Evolutionary conservation across 306 rosid species (phyloP).

Genomic region (Citrullus colocynthis): DNA sequence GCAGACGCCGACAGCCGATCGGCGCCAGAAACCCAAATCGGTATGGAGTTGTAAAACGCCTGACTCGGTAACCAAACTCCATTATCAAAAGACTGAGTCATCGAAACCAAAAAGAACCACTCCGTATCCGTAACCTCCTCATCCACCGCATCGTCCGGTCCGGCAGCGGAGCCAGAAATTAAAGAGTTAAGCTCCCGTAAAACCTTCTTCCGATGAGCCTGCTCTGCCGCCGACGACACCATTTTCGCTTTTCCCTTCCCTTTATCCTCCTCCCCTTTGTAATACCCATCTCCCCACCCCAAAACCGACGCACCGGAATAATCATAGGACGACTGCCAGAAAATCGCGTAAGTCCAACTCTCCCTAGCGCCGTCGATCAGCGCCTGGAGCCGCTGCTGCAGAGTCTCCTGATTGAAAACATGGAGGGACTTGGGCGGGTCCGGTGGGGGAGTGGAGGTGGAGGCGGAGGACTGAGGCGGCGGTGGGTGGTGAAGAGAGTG

Average conservation of each 20-base stretch:
- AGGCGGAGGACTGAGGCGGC: constrained; percentile 35
- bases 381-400: constrained; percentile 78
- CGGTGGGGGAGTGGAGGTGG: constrained; percentile 23
- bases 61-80: constrained; percentile 64
- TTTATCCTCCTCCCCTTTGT: constrained; percentile 61
- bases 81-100: constrained; percentile 76
- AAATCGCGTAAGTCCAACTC: constrained; percentile 86
- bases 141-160: constrained; percentile 41
- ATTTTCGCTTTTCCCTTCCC: constrained; percentile 21
- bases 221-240: constrained; percentile 43
- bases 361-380: constrained; percentile 62
- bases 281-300: constrained; percentile 93
- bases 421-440: constrained; percentile 19
- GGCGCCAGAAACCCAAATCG: constrained; percentile 56
- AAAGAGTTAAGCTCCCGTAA: constrained; percentile 74
- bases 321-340: constrained; percentile 85
- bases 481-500: constrained; percentile 14
- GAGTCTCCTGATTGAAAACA: constrained; percentile 62
- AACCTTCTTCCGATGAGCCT: constrained; percentile 74
- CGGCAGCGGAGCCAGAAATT: constrained; percentile 50
- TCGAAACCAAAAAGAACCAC: constrained; percentile 87
- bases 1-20: constrained; percentile 30
- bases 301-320: constrained; percentile 36
- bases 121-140: constrained; percentile 93
- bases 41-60: constrained; percentile 34